Percentiles rank a stretch among this genome's conserved stretches.
Conservation (phyloP, 352 stramenopile species). For the Globisporangium orthogonon region DNA sequence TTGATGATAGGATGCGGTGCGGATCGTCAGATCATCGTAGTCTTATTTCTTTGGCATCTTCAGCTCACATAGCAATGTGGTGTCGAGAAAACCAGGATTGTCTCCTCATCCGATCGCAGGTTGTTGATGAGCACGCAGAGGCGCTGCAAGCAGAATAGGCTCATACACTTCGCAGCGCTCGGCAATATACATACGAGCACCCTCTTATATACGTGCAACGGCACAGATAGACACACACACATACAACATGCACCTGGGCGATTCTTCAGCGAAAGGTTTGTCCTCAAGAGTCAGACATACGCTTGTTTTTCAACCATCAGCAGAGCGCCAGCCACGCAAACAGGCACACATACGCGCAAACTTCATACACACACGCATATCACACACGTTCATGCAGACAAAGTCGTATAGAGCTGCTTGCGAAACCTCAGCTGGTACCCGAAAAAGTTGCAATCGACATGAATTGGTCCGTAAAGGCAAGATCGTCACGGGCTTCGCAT, state of each 20-base stretch:
- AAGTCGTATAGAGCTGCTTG: slow-evolving; percentile 2
- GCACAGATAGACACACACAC: not conserved
- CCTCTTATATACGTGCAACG: not conserved
- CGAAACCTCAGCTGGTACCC: slow-evolving; percentile 84
- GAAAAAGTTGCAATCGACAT: slow-evolving; percentile 89
- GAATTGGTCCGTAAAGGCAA: slow-evolving; percentile 83
- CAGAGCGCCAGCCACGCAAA: slow-evolving; percentile 22
- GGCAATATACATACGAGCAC: no score
- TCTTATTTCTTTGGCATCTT: slow-evolving; percentile 67
- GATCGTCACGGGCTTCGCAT: slow-evolving; percentile 65
- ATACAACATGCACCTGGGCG: not conserved
- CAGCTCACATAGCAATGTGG: slow-evolving; percentile 48
- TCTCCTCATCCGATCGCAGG: slow-evolving; percentile 62
- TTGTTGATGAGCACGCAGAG: not conserved
- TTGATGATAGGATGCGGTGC: not conserved
- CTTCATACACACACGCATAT: not conserved
- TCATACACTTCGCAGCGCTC: no score
- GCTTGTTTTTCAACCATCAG: slow-evolving; percentile 80
- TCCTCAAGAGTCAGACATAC: slow-evolving; percentile 86
- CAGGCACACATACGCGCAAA: not conserved
- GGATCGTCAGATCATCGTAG: slow-evolving; percentile 85
- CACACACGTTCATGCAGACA: not conserved
- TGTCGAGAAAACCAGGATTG: slow-evolving; percentile 41
- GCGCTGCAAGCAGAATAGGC: no score
- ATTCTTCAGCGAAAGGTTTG: slow-evolving; percentile 48